phyloP scores from a whole-genome alignment of 345 rosid species.

The Populus euphratica region DNA sequence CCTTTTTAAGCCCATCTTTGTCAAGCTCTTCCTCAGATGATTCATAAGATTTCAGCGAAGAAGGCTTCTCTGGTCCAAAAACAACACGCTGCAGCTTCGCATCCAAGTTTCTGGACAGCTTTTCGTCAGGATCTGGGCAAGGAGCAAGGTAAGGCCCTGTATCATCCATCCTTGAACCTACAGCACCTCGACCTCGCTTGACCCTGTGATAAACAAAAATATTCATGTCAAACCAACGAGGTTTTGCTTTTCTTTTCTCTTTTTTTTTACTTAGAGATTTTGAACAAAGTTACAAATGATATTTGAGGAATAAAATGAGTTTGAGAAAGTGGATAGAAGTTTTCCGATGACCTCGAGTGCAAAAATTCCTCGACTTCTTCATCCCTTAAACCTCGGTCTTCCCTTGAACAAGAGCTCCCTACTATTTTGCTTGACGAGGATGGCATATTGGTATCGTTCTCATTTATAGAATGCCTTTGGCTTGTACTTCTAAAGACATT shows the following conservation, averaged over 20 bases:
- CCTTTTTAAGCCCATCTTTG: constrained; percentile 29
- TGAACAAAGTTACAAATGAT: neutral
- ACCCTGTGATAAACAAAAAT: constrained; percentile 36
- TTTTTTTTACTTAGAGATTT: neutral
- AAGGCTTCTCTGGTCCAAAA: constrained; percentile 56
- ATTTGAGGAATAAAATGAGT: neutral
- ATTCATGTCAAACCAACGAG: constrained; percentile 1
- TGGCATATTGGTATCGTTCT: constrained; percentile 22
- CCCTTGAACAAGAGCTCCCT: constrained; percentile 30
- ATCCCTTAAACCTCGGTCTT: constrained; percentile 60
- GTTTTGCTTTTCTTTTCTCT: neutral
- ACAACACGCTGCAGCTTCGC: constrained; percentile 24
- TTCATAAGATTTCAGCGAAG: constrained; percentile 20
- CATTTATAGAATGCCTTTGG: constrained; percentile 28
- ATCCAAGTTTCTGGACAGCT: constrained; percentile 22
- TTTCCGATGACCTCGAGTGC: constrained; percentile 53
- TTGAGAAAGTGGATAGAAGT: neutral
- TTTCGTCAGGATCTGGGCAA: constrained; percentile 24
- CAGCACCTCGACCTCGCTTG: constrained; percentile 84
- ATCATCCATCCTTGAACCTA: constrained; percentile 94
- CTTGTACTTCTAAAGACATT: constrained; percentile 23
- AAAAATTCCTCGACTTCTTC: constrained; percentile 75
- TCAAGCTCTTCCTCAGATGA: constrained; percentile 40
- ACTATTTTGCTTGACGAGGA: constrained; percentile 38
- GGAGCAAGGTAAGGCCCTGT: constrained; percentile 72